Conservation (phyloP, 768 basidiomycete species). For the Arthromyces matolae region DNA sequence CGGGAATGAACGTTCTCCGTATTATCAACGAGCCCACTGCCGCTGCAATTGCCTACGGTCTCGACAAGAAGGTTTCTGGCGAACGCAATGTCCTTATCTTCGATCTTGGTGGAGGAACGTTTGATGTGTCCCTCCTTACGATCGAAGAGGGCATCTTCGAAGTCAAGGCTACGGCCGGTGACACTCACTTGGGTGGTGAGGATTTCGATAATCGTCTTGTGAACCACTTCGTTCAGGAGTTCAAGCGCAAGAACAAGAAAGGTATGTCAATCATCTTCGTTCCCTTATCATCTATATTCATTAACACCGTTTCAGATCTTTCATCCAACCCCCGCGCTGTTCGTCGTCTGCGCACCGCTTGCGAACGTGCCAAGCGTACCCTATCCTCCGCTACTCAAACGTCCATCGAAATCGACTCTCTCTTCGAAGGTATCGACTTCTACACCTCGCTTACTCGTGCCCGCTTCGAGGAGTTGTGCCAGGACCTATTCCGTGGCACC, state of each 20-base stretch:
- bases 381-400: constrained; percentile 96
- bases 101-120: constrained; percentile 97
- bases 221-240: constrained; percentile 94
- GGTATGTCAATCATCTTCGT: constrained; percentile 37
- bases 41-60: constrained; percentile 97
- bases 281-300: no score
- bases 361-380: constrained; percentile 98
- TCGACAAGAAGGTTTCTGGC: constrained; percentile 87
- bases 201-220: constrained; percentile 98
- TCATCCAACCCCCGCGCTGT: constrained; percentile 92
- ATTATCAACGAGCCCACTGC: constrained; percentile 99
- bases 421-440: constrained; percentile 97
- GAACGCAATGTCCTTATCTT: constrained; percentile 98
- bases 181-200: constrained; percentile 97
- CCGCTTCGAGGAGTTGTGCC: constrained; percentile 94
- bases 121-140: constrained; percentile 94
- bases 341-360: constrained; percentile 95
- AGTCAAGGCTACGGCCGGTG: constrained; percentile 97
- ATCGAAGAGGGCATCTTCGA: constrained; percentile 98
- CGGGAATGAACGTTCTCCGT: constrained; percentile 93
- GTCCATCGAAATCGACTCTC: constrained; percentile 96
- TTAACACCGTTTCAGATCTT: constrained; percentile 50
- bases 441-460: constrained; percentile 98
- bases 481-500: constrained; percentile 91
- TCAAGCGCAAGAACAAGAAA: constrained; percentile 98